Base-by-base conservation (phyloP, 345 rosid genomes). In the Garcia nutans region DNA sequence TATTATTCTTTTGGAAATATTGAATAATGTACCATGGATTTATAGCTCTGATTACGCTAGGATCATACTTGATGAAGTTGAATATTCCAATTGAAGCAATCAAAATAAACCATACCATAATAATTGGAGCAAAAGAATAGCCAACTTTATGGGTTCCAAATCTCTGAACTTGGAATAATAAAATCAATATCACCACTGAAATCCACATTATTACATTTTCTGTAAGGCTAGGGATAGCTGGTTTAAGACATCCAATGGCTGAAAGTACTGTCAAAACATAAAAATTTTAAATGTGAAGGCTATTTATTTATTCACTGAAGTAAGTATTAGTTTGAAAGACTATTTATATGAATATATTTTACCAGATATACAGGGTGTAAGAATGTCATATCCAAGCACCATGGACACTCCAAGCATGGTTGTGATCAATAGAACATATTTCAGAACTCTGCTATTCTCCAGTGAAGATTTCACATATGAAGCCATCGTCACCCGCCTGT, bases 351-450 rank as follows among this genome's bases (percentile, higher is more conserved):
- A n/a, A n/a, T n/a, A n/a, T 6, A 17, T 10, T 31, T 49, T 10
- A 87, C 90, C 90, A 22, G 90, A 89, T 28, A 89, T 87, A 79
- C 85, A 84, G 0, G 93, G 93, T 20, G 89, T 86, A 47, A 89
- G 88, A 79, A 89, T 70, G 8, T 91, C 89, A 16, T 89, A 91
- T 16, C 91, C 93, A 31, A 89, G 73, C 79, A 89, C 87, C 91
- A 89, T 87, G 78, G 88, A 87, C n/a, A 87, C 86, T 2, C 86
- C 88, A 10, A 85, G 80, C 88, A 89, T 80, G 72, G 90, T 83
- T 62, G 80, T 78, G 17, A 87, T 47, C 70, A 86, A 71, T 2
- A 89, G 58, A 45, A 83, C 74, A 44, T 76, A 47, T 69, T 87
- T 89, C 55, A 83, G 84, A 2, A 77, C 72, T 1, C 4, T n/a